A percentile compares a stretch with the other conserved stretches of the same genome.
Conservation (phyloP, 345 rosid genomes). For the Psidium friedrichsthalianum region DNA sequence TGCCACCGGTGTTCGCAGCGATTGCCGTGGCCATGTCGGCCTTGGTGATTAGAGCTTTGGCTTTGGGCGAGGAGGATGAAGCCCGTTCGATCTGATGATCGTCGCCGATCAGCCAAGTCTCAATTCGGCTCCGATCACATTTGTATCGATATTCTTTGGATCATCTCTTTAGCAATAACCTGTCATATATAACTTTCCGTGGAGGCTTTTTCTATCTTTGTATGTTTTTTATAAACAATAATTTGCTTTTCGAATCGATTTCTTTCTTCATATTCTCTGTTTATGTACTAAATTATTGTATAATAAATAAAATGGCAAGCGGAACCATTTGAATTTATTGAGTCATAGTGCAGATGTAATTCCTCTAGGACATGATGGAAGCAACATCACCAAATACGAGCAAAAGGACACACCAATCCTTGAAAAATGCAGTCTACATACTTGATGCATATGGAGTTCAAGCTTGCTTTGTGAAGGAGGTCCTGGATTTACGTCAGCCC, state of each 20-base stretch:
- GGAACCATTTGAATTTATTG: background rate
- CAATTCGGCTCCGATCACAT: background rate
- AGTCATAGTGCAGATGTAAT: background rate
- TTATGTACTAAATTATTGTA: background rate
- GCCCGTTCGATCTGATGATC: constrained; percentile 2
- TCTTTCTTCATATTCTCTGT: background rate
- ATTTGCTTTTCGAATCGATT: background rate
- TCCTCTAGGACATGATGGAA: background rate
- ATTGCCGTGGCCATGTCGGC: constrained; percentile 72
- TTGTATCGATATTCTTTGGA: background rate
- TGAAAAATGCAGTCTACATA: background rate
- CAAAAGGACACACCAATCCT: background rate
- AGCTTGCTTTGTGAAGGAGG: background rate
- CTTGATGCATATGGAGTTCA: background rate
- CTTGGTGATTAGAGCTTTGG: constrained; percentile 49
- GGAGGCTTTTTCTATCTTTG: background rate
- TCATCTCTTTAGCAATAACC: background rate
- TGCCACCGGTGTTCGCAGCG: constrained; percentile 76
- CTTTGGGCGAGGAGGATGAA: constrained; percentile 51
- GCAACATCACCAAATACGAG: background rate
- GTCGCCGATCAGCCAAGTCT: background rate
- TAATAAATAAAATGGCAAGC: background rate
- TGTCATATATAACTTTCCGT: background rate
- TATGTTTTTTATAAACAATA: background rate
- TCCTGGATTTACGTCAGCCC: background rate